phyloP scores from a whole-genome alignment of 176 grass and related monocot genomes.

The Oryza australiensis region DNA sequence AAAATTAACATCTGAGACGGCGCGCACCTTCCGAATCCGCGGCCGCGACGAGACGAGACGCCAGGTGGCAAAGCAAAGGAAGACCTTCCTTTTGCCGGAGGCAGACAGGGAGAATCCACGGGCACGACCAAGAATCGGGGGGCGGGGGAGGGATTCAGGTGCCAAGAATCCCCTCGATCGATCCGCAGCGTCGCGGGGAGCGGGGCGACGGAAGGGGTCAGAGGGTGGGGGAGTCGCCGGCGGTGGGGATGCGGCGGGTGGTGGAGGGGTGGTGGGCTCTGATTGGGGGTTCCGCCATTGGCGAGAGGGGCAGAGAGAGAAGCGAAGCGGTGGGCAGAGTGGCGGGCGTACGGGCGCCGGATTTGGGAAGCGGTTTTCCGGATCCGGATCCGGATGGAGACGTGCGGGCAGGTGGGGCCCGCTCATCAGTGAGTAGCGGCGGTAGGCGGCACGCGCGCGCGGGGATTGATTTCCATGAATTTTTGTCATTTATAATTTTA shows the following conservation, averaged over 20 bases:
- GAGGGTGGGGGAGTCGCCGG: neutral
- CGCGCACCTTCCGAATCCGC: conserved; percentile 21
- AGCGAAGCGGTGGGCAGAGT: conserved; percentile 20
- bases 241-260: no score
- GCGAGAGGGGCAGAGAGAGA: neutral
- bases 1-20: no score
- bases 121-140: neutral
- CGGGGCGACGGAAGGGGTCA: neutral
- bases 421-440: neutral
- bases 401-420: neutral
- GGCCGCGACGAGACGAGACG: neutral
- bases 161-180: conserved; percentile 7
- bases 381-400: no score
- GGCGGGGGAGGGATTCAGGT: neutral
- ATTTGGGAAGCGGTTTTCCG: neutral
- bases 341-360: neutral
- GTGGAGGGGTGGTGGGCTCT: neutral
- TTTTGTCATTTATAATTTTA: no score
- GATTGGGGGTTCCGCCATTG: neutral
- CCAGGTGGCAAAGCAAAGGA: conserved; percentile 4
- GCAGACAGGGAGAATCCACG: conserved; percentile 34
- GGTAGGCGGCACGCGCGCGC: no score
- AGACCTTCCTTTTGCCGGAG: neutral
- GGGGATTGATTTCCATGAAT: no score
- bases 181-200: conserved; percentile 1